Evolutionary conservation across 768 basidiomycete species (phyloP), one percentile per base, ranked within the genome.

Genomic region (Boletus edulis): DNA sequence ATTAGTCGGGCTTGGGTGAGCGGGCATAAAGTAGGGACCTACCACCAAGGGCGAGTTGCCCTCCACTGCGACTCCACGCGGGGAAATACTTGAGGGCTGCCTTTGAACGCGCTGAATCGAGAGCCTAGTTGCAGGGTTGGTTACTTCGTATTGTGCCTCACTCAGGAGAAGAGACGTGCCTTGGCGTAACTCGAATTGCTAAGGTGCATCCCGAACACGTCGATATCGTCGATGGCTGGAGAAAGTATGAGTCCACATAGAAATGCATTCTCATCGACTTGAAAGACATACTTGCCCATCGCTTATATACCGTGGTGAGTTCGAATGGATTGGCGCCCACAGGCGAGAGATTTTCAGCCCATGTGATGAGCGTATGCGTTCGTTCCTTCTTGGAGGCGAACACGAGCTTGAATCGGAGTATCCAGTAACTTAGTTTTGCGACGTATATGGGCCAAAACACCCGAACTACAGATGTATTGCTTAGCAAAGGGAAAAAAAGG

Each of bases 161-260:
- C 29, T 29, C 9, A 29, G 1, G 17, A 27, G n/a, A 27, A 9
- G 35, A 37, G 35, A 37, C 73, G 15, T 53, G 81, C 86, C 77
- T 90, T 91, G 5, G 87, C 81, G 58, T 92, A 93, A 49, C 82
- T 85, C 0, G 89, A 90, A 64, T 93, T 93, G 67, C 87, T 90
- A 54, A 92, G 75, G 64, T 93, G 90, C 66, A 64, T 88, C 82
- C 62, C 84, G 84, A 68, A 69, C 46, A 59, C 20, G 49, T 93
- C 91, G 41, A 79, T 78, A 42, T 91, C 90, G 58, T 91, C 89
- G 9, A 84, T 60, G 52, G 77, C 87, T 87, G 52, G n/a, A 47
- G 14, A 42, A 34, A 48, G 18, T 32, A 38, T 27, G n/a, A 42
- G 54, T 32, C 9, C 10, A 35, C 34, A 29, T 17, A 17, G 1